Conservation (phyloP, 116 monocot species). For the Trichopus zeylanicus region DNA sequence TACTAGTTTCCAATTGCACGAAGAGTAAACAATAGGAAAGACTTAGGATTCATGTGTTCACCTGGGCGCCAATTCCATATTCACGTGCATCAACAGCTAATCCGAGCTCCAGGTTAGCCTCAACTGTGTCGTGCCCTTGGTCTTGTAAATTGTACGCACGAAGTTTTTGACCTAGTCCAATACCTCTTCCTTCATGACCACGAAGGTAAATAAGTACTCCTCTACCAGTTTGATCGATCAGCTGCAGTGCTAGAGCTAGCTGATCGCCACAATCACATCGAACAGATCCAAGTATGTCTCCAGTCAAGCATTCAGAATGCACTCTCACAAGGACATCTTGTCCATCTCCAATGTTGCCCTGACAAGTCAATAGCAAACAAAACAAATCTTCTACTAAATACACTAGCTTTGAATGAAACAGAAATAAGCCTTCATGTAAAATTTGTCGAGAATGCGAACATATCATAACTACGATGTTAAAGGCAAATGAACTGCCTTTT, state of each 20-base stretch:
- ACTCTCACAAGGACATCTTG: constrained; percentile 74
- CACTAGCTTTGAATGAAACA: too few species aligned
- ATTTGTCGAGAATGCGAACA: too few species aligned
- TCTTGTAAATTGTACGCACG: constrained; percentile 91
- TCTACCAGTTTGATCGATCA: constrained; percentile 72
- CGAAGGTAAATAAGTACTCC: constrained; percentile 87
- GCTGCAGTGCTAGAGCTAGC: constrained; percentile 55
- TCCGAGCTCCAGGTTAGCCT: constrained; percentile 83
- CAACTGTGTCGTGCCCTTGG: constrained; percentile 72
- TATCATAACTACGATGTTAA: too few species aligned
- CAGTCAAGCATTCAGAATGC: constrained; percentile 85
- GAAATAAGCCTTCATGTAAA: too few species aligned
- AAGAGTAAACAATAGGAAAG: background rate
- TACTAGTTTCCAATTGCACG: background rate
- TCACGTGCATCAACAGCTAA: constrained; percentile 73
- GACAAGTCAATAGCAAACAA: background rate
- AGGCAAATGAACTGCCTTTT: too few species aligned
- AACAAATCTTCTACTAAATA: too few species aligned
- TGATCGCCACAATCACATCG: constrained; percentile 87
- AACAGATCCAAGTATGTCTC: constrained; percentile 74
- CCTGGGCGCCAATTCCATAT: constrained; percentile 90
- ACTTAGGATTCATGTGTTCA: background rate
- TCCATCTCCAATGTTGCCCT: constrained; percentile 78
- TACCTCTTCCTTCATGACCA: constrained; percentile 92
- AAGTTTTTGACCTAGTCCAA: constrained; percentile 80